Evolutionary conservation across 148 eudicot genomes (phyloP).

Genomic region (Silene latifolia): DNA sequence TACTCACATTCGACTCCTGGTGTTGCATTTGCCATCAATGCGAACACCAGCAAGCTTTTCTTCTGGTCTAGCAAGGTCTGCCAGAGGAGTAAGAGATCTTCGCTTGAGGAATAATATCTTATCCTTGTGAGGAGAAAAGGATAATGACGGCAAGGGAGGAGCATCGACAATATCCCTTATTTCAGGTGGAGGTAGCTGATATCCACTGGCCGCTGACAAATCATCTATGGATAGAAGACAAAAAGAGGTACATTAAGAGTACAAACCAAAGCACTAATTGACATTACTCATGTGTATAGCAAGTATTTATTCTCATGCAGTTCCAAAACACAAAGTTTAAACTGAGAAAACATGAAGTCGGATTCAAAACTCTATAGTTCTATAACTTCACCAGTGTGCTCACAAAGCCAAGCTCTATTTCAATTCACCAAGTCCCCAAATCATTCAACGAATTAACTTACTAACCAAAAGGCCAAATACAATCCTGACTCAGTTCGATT

Average conservation of each 20-base stretch:
- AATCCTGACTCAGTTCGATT: background rate
- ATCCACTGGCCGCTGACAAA: conserved; percentile 50
- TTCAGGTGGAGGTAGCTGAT: conserved; percentile 84
- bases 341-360: background rate
- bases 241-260: conserved; percentile 3
- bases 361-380: background rate
- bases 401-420: background rate
- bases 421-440: background rate
- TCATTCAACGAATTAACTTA: background rate
- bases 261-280: background rate
- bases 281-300: background rate
- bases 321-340: background rate
- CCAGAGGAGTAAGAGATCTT: conserved; percentile 79
- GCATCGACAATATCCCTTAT: conserved; percentile 94
- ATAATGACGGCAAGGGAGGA: conserved; percentile 88
- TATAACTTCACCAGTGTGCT: background rate
- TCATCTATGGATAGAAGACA: conserved; percentile 34
- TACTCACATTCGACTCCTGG: conserved; percentile 96
- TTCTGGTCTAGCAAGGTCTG: conserved; percentile 90
- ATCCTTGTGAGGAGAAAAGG: conserved; percentile 86
- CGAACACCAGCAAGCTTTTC: conserved; percentile 95
- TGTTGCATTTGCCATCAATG: conserved; percentile 81
- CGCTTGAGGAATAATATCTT: conserved; percentile 84
- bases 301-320: background rate
- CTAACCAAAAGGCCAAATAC: background rate